Percentiles rank a stretch among this genome's conserved stretches.
Conservation (phyloP, 2,329 filamentous ascomycete species). For the Gyromitra esculenta region DNA sequence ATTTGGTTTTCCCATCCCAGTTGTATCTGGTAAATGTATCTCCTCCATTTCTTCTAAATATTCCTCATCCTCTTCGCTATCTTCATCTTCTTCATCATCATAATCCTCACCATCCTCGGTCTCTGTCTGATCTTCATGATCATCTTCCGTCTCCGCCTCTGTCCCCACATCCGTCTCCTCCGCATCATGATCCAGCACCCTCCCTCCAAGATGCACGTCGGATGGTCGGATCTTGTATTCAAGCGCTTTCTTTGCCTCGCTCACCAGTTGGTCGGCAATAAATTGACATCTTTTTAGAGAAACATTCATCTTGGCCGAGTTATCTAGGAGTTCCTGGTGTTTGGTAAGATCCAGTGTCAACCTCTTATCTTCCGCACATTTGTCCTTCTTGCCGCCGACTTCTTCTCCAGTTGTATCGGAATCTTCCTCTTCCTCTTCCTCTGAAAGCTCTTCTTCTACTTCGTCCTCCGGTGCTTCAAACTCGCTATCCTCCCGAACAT, state of each 20-base stretch:
- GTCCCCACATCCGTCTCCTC: slow-evolving; percentile 68
- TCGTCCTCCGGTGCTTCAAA: slow-evolving; percentile 51
- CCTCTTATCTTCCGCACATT: slow-evolving; percentile 80
- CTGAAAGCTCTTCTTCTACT: slow-evolving; percentile 60
- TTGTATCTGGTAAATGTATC: slow-evolving; percentile 40
- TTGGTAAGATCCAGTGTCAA: slow-evolving; percentile 86
- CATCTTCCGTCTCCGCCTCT: slow-evolving; percentile 57
- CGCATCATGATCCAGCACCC: slow-evolving; percentile 78
- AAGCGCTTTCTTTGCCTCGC: slow-evolving; percentile 85
- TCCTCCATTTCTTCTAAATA: slow-evolving; percentile 47
- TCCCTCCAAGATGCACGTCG: slow-evolving; percentile 82
- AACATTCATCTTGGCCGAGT: slow-evolving; percentile 95
- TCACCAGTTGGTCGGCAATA: slow-evolving; percentile 90
- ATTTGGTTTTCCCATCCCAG: slow-evolving; percentile 37
- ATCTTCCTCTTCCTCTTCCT: slow-evolving; percentile 63
- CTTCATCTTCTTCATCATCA: slow-evolving; percentile 44
- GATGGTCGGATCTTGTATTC: slow-evolving; percentile 80
- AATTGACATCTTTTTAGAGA: slow-evolving; percentile 88
- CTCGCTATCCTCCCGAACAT: slow-evolving; percentile 55
- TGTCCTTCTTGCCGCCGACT: slow-evolving; percentile 65
- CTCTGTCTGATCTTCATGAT: slow-evolving; percentile 55
- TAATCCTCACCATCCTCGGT: slow-evolving; percentile 46
- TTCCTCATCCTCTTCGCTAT: slow-evolving; percentile 45
- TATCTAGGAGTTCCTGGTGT: slow-evolving; percentile 86
- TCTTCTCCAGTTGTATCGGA: slow-evolving; percentile 63